These are phyloP conservation scores for Fusarium pseudograminearum DNA, from an alignment of 2,329 filamentous ascomycete species.

Conservation along the genomic window DNA sequence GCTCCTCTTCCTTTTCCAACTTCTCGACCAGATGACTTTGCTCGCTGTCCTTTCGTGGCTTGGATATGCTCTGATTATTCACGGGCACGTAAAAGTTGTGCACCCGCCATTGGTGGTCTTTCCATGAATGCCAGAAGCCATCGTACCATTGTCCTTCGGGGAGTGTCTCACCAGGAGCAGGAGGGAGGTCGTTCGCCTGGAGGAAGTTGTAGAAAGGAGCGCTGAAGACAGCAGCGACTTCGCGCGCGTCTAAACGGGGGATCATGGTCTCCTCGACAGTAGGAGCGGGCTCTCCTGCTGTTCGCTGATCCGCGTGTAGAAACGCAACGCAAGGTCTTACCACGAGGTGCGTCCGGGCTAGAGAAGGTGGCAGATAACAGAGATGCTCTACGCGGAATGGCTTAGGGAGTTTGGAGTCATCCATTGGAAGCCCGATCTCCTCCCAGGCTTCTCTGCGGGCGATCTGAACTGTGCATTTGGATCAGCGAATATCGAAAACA, in stretches of 20 bases:
- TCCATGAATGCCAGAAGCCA: conserved; percentile 84
- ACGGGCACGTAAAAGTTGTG: conserved; percentile 94
- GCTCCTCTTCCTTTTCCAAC: conserved; percentile 61
- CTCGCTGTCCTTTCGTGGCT: conserved; percentile 60
- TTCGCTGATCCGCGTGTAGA: conserved; percentile 71
- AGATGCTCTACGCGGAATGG: conserved; percentile 90
- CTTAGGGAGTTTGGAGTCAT: conserved; percentile 74
- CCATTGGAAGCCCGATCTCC: conserved; percentile 88
- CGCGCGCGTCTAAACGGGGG: conserved; percentile 85
- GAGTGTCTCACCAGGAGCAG: conserved; percentile 52
- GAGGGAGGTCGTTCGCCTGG: conserved; percentile 66
- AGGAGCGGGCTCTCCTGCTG: conserved; percentile 48
- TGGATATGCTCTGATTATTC: conserved; percentile 74
- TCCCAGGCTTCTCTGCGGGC: conserved; percentile 91
- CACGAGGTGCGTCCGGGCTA: conserved; percentile 78
- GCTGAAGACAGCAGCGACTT: conserved; percentile 94
- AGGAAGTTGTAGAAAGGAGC: conserved; percentile 90
- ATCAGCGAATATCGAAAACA: neutral
- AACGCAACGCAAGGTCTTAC: conserved; percentile 84
- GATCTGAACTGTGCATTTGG: conserved; percentile 73
- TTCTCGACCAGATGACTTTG: conserved; percentile 59
- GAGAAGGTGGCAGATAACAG: conserved; percentile 81
- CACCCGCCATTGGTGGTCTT: conserved; percentile 82
- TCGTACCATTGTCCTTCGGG: conserved; percentile 81
- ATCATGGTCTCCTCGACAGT: conserved; percentile 78